Base-by-base conservation (phyloP, 208 protist species). In the Trypanosoma platydactyli region DNA sequence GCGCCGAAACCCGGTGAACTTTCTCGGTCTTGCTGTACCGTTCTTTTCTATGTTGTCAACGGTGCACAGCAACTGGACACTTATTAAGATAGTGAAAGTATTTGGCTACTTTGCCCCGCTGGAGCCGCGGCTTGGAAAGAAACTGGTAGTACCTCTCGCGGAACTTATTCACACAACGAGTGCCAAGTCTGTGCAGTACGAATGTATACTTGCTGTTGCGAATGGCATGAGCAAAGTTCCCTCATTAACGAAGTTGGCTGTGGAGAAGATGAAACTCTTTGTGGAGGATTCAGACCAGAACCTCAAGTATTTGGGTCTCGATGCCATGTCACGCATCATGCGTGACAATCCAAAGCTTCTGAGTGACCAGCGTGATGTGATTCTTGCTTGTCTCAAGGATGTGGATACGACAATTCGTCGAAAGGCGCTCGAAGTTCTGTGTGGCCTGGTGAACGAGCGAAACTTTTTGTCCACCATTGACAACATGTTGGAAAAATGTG, bases 51-150 rank as follows among this genome's bases (percentile, higher is more conserved):
- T 99, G 6, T 86, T 99, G 13, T 96, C 81, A 1, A 88, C 68
- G 13, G 77, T 96, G 48, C 83, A 92, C 52, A 99, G 98, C 86
- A 99, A 99, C 86, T 99, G 98, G 98, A 99, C 98, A 60, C 76
- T 99, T 13, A 99, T 99, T 71, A 99, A 99, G 63, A 95, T 99
- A 67, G 87, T 99, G 9, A 99, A 99, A 81, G 87, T 99, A 35
- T 98, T 99, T 71, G 96, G 92, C 18, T 89, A 97, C 38, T 92
- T 99, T 35, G 85, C 89, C 5, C 97, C 97, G 40, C 70, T 98
- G 2, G 98, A 99, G 79, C 97, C 97, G n/a, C 80, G 98, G 12
- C 81, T 99, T 0, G 94, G 89, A 9, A 99, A 99, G 78, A 99
- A 99, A 79, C 86, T 99, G n/a, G 90, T 97, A 18, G 97, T 98